Conservation (phyloP, 2,329 filamentous ascomycete genomes). For the Fusarium stilboides region DNA sequence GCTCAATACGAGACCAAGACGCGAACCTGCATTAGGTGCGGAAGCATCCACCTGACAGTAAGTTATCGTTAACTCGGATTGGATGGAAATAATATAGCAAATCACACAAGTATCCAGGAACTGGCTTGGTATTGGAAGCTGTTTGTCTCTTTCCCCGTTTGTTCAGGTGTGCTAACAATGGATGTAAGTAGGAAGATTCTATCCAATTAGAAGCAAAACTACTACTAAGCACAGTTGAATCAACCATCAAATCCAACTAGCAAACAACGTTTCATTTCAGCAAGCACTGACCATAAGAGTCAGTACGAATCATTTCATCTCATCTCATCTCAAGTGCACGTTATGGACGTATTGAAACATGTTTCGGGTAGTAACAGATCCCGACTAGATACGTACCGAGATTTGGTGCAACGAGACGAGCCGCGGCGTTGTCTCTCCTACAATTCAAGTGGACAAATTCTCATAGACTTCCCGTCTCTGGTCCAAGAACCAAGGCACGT, state of each 20-base stretch:
- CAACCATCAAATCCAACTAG: not conserved
- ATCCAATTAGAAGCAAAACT: conserved; percentile 11
- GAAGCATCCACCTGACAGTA: not conserved
- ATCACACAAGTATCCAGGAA: not conserved
- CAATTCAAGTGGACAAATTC: not conserved
- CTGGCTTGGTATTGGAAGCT: not conserved
- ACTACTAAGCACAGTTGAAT: not conserved
- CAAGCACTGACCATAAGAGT: not conserved
- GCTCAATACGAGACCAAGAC: conserved; percentile 28
- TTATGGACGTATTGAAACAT: conserved; percentile 25
- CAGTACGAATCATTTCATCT: not conserved
- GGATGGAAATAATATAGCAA: not conserved
- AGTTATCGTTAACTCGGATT: conserved; percentile 2
- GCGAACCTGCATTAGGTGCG: conserved; percentile 34
- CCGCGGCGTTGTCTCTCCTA: not conserved
- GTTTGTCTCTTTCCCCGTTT: not conserved
- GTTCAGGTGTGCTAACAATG: not conserved
- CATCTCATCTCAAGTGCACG: not conserved
- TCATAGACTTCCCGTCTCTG: not conserved
- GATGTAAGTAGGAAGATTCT: not conserved
- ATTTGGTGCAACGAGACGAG: conserved; percentile 22
- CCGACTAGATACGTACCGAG: not conserved
- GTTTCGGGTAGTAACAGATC: conserved; percentile 34
- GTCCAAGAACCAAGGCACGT: not conserved
- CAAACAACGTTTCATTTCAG: not conserved